Evolutionary conservation across 805 yeast genomes (phyloP).

Genomic region (Cyberlindnera japonica): DNA sequence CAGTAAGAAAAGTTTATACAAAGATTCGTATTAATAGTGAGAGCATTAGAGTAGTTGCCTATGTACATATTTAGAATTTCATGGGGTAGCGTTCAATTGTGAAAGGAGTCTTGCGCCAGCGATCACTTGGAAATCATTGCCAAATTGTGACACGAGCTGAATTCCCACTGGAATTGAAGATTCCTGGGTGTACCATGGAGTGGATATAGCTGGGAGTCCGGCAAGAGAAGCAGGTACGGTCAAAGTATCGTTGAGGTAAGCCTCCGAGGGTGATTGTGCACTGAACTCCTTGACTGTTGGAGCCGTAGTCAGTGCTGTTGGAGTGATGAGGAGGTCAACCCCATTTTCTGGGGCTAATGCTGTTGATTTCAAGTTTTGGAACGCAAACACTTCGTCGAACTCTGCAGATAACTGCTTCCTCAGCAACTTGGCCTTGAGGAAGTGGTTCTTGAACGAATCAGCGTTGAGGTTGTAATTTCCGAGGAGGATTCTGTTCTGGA

Average conservation of each 20-base stretch:
- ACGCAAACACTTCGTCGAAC: conserved; percentile 58
- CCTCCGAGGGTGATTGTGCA: conserved; percentile 46
- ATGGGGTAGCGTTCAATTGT: not conserved
- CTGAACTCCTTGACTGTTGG: conserved; percentile 49
- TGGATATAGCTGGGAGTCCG: conserved; percentile 80
- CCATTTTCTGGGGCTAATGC: conserved; percentile 30
- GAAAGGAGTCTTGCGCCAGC: not conserved
- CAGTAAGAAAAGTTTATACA: no score
- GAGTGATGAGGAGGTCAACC: conserved; percentile 69
- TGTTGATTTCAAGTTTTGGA: conserved; percentile 39
- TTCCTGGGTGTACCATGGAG: conserved; percentile 49
- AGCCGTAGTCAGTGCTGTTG: conserved; percentile 62
- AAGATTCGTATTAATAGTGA: no score
- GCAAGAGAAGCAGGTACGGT: conserved; percentile 91
- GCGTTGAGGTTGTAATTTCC: conserved; percentile 87
- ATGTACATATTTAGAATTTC: no score
- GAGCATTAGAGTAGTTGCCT: no score
- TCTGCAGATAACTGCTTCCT: conserved; percentile 60
- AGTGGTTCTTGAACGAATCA: conserved; percentile 66
- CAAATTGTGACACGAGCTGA: conserved; percentile 83
- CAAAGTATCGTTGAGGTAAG: conserved; percentile 76
- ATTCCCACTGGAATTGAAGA: conserved; percentile 49
- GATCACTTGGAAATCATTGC: conserved; percentile 51
- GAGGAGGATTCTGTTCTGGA: conserved; percentile 72
- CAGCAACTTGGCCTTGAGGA: conserved; percentile 66